These are phyloP conservation scores for Poterioochromonas sp. DNA, from an alignment of 352 stramenopile genomes.

Conservation along the genomic window DNA sequence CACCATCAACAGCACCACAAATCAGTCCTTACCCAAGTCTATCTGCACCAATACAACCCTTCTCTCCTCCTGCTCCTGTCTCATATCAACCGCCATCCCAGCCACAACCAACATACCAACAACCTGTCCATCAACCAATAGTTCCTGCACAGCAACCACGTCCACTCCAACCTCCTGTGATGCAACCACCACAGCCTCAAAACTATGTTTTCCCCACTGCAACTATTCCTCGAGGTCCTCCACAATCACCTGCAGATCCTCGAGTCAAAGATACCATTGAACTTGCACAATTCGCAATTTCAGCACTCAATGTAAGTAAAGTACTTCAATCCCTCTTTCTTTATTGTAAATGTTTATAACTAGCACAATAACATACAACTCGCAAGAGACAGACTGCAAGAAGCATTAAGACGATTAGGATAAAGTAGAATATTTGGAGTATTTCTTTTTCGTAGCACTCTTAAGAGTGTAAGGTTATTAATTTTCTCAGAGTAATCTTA, in stretches of 20 bases:
- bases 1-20: slow-evolving; percentile 10
- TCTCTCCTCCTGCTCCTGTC: too few relatives aligned
- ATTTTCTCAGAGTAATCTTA: too few relatives aligned
- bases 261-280: slow-evolving; percentile 2
- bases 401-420: not conserved
- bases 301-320: slow-evolving; percentile 18
- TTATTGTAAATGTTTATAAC: slow-evolving; percentile 41
- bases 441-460: too few relatives aligned
- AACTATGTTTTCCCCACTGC: too few relatives aligned
- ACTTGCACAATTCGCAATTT: not conserved
- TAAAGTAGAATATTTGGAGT: too few relatives aligned
- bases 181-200: not conserved
- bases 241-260: not conserved
- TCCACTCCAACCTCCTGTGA: not conserved
- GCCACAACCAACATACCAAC: not conserved
- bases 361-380: not conserved
- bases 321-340: not conserved
- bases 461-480: too few relatives aligned
- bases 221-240: not conserved
- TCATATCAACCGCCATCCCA: too few relatives aligned
- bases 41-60: slow-evolving; percentile 11
- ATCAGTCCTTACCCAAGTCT: slow-evolving; percentile 4
- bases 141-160: not conserved
- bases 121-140: not conserved
- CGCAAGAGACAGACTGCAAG: not conserved